These are phyloP conservation scores for Aphanomyces stellatus DNA, from an alignment of 352 stramenopile genomes.

Conservation along the genomic window DNA sequence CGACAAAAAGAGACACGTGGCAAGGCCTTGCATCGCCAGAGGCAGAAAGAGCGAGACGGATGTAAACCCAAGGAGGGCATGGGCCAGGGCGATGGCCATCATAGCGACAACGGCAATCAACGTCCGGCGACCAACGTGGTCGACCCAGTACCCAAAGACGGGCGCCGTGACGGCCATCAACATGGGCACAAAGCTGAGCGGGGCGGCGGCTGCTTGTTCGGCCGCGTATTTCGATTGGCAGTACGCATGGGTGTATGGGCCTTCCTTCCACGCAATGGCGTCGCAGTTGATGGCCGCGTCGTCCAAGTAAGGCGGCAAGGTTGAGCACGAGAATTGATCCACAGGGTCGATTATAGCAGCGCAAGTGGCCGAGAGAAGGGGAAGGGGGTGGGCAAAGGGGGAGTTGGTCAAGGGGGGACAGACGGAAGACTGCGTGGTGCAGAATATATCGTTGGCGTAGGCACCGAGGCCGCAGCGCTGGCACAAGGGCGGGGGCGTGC, in stretches of 20 bases:
- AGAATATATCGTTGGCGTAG: slow-evolving; percentile 42
- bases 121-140: slow-evolving; percentile 79
- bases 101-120: slow-evolving; percentile 72
- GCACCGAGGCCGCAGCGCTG: slow-evolving; percentile 43
- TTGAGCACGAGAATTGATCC: slow-evolving; percentile 55
- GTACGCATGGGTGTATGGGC: slow-evolving; percentile 46
- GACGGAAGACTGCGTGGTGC: slow-evolving; percentile 30
- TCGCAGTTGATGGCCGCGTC: slow-evolving; percentile 72
- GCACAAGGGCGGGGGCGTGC: slow-evolving; percentile 40
- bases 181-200: slow-evolving; percentile 90
- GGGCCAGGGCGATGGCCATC: slow-evolving; percentile 66
- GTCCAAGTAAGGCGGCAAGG: slow-evolving; percentile 44
- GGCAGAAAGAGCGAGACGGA: slow-evolving; percentile 68
- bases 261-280: slow-evolving; percentile 51
- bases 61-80: slow-evolving; percentile 76
- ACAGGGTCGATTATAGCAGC: slow-evolving; percentile 54
- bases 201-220: slow-evolving; percentile 50
- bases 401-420: slow-evolving; percentile 40
- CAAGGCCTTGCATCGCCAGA: slow-evolving; percentile 83
- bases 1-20: slow-evolving; percentile 86
- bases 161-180: slow-evolving; percentile 83
- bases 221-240: slow-evolving; percentile 52
- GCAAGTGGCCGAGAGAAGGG: slow-evolving; percentile 61
- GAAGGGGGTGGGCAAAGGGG: slow-evolving; percentile 46
- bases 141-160: slow-evolving; percentile 85